A percentile compares a stretch with the other conserved stretches of the same genome.
phyloP scores from a whole-genome alignment of 257 asterid genomes.

The Nicotiana attenuata region DNA sequence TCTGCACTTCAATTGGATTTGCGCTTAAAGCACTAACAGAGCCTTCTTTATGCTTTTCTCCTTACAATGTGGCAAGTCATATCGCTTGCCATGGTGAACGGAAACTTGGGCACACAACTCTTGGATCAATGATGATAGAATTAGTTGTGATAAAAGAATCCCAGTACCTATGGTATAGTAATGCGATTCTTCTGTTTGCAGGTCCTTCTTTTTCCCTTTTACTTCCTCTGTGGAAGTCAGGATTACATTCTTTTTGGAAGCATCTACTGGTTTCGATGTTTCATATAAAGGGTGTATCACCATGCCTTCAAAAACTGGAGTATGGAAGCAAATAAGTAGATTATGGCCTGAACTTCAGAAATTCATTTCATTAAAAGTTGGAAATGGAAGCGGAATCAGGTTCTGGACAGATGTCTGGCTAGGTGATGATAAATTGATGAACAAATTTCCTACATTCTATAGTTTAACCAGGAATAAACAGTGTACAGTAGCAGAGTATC shows the following conservation, averaged over 20 bases:
- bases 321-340: no score
- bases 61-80: background rate
- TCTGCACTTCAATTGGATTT: background rate
- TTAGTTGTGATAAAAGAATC: background rate
- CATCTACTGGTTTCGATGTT: background rate
- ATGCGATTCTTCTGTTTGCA: background rate
- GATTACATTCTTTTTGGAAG: background rate
- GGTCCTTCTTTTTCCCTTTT: background rate
- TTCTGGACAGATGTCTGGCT: no score
- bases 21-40: background rate
- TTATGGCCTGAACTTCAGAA: no score
- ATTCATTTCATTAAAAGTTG: no score
- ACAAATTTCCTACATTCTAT: no score
- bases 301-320: background rate
- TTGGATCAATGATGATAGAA: background rate
- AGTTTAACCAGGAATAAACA: no score
- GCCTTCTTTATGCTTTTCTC: background rate
- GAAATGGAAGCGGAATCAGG: no score
- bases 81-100: background rate
- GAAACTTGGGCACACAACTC: background rate
- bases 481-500: no score
- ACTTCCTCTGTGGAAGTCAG: background rate
- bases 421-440: no score
- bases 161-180: background rate
- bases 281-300: background rate